Conservation (phyloP, 441 rosid species). For the Melastoma candidum region DNA sequence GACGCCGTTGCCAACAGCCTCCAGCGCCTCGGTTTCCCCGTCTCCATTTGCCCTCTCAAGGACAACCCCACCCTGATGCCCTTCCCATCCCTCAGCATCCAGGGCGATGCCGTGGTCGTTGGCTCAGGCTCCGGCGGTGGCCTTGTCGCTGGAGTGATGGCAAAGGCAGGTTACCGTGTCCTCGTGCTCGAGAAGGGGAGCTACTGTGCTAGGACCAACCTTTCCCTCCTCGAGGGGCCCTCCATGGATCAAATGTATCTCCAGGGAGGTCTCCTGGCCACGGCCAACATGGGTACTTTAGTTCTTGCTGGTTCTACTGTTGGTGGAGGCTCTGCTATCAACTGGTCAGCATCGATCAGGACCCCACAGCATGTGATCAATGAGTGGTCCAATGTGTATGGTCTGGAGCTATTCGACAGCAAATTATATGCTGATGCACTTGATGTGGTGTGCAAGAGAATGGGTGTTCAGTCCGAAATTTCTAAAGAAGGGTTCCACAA, state of each 20-base stretch:
- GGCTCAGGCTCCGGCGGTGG: slow-evolving; percentile 87
- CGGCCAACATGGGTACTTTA: slow-evolving; percentile 43
- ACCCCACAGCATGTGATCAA: slow-evolving; percentile 63
- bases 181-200: slow-evolving; percentile 68
- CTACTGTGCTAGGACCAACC: slow-evolving; percentile 54
- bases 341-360: slow-evolving; percentile 73
- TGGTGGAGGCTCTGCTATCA: slow-evolving; percentile 76
- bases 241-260: slow-evolving; percentile 71
- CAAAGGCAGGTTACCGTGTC: slow-evolving; percentile 67
- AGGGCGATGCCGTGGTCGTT: slow-evolving; percentile 67
- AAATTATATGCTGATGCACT: slow-evolving; percentile 49
- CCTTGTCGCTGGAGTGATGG: slow-evolving; percentile 62
- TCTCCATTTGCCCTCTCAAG: slow-evolving; percentile 16
- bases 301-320: slow-evolving; percentile 74
- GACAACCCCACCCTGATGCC: slow-evolving; percentile 3
- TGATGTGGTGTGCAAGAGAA: slow-evolving; percentile 54
- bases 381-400: slow-evolving; percentile 41
- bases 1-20: slow-evolving; percentile 30
- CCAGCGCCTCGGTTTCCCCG: slow-evolving; percentile 32
- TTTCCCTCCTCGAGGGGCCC: slow-evolving; percentile 68
- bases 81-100: slow-evolving; percentile 31
- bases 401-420: slow-evolving; percentile 50
- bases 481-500: slow-evolving; percentile 58
- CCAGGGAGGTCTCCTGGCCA: slow-evolving; percentile 43
- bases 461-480: slow-evolving; percentile 68